phyloP scores from a whole-genome alignment of 352 stramenopile genomes.

The Pythium oligandrum region DNA sequence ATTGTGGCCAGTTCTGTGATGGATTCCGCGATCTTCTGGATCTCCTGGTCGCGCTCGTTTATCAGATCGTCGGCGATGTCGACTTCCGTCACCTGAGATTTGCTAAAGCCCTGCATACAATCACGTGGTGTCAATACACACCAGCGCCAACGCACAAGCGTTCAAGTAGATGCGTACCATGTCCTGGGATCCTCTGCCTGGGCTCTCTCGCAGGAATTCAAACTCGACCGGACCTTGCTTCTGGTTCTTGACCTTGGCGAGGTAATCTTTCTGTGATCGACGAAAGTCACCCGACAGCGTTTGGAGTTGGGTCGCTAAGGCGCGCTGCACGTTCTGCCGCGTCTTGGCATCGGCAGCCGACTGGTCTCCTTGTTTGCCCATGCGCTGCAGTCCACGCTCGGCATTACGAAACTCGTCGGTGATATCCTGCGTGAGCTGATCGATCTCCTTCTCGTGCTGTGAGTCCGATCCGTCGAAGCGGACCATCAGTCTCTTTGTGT shows the following conservation, averaged over 20 bases:
- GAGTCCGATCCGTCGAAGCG: slow-evolving; percentile 84
- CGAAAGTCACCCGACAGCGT: slow-evolving; percentile 95
- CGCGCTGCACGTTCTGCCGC: slow-evolving; percentile 80
- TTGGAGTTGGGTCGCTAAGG: slow-evolving; percentile 96
- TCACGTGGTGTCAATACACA: slow-evolving; percentile 9
- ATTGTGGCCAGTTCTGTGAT: slow-evolving; percentile 99
- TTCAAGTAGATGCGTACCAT: slow-evolving; percentile 27
- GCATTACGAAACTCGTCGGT: slow-evolving; percentile 79
- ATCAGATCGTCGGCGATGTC: slow-evolving; percentile 95
- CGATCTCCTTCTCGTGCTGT: slow-evolving; percentile 83
- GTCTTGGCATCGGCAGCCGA: slow-evolving; percentile 81
- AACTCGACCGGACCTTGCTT: slow-evolving; percentile 93
- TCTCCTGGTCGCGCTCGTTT: slow-evolving; percentile 94
- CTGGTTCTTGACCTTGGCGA: slow-evolving; percentile 94
- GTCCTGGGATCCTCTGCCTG: slow-evolving; percentile 39
- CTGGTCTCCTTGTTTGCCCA: slow-evolving; percentile 67
- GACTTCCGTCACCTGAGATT: slow-evolving; percentile 94
- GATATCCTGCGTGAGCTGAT: slow-evolving; percentile 72
- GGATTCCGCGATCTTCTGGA: slow-evolving; percentile 96
- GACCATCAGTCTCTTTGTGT: slow-evolving; percentile 84
- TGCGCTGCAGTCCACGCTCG: slow-evolving; percentile 68
- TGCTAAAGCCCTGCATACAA: slow-evolving; percentile 84
- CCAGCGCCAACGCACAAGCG: slow-evolving; percentile 9
- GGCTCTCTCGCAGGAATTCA: slow-evolving; percentile 81
- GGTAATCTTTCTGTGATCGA: slow-evolving; percentile 97